Conservation (phyloP, 306 rosid species). For the Cucurbita pepo region DNA sequence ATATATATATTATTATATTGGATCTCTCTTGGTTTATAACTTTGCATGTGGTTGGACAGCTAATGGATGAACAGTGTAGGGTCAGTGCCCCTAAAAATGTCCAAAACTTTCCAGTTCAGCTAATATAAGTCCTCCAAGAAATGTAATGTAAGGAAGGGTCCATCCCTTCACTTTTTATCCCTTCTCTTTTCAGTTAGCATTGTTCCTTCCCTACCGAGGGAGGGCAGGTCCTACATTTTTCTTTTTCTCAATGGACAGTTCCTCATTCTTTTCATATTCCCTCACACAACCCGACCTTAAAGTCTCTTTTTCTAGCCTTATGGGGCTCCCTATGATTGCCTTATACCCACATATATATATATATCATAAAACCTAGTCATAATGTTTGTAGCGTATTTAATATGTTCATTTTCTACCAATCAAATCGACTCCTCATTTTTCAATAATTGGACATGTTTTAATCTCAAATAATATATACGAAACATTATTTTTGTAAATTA, state of each 20-base stretch:
- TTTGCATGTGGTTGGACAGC: constrained; percentile 35
- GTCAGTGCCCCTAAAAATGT: constrained; percentile 20
- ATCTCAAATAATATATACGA: no score
- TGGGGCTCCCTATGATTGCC: not conserved
- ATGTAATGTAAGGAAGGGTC: not conserved
- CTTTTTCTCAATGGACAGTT: not conserved
- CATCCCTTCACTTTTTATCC: not conserved
- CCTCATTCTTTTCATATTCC: not conserved
- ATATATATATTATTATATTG: no score
- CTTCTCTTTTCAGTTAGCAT: not conserved
- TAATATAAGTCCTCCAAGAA: not conserved
- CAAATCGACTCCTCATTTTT: no score
- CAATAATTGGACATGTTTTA: no score
- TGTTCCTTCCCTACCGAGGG: not conserved
- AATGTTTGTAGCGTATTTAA: not conserved
- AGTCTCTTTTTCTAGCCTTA: not conserved
- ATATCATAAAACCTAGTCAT: not conserved
- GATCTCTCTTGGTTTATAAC: not conserved
- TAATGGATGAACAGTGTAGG: constrained; percentile 19
- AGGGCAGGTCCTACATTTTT: constrained; percentile 5
- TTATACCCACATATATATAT: not conserved
- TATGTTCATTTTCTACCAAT: no score
- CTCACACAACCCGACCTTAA: not conserved
- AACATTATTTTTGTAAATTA: no score
- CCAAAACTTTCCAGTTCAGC: constrained; percentile 17